phyloP scores from a whole-genome alignment of 345 rosid species.

The Leavenworthia alabamica region DNA sequence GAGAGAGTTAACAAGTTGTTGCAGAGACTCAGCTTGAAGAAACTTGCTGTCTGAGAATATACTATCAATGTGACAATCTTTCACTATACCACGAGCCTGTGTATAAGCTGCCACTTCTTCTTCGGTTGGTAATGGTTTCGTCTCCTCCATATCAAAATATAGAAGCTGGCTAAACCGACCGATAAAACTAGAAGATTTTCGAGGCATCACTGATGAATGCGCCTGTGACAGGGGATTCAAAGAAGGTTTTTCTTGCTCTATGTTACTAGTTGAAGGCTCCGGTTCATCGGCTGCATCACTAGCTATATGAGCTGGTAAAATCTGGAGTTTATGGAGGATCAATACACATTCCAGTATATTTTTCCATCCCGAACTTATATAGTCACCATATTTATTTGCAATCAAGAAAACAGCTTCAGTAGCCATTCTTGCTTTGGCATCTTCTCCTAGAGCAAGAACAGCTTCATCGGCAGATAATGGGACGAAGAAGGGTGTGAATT shows the following conservation, averaged over 20 bases:
- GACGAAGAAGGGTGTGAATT: constrained; percentile 48
- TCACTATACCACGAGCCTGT: constrained; percentile 44
- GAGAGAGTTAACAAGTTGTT: constrained; percentile 52
- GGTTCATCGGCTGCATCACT: constrained; percentile 54
- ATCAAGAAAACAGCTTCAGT: constrained; percentile 56
- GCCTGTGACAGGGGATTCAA: constrained; percentile 25
- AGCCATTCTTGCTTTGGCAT: constrained; percentile 54
- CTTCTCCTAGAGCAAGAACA: constrained; percentile 55
- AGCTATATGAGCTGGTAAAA: constrained; percentile 52
- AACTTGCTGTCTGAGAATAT: constrained; percentile 73
- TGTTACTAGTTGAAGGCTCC: constrained; percentile 41
- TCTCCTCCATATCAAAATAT: constrained; percentile 66
- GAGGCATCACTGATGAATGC: constrained; percentile 30
- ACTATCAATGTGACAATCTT: constrained; percentile 50
- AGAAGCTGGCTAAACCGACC: constrained; percentile 64
- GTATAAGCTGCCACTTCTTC: constrained; percentile 57
- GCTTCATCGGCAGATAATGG: constrained; percentile 47
- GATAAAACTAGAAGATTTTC: constrained; percentile 54
- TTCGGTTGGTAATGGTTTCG: constrained; percentile 43
- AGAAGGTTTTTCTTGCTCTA: constrained; percentile 34
- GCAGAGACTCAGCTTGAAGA: constrained; percentile 62
- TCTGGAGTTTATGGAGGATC: constrained; percentile 56
- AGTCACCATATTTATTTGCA: constrained; percentile 62
- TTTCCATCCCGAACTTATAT: constrained; percentile 55
- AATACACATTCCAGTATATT: constrained; percentile 55